phyloP scores from a whole-genome alignment of 2,329 filamentous ascomycete genomes.

The Ophiostoma sp. region DNA sequence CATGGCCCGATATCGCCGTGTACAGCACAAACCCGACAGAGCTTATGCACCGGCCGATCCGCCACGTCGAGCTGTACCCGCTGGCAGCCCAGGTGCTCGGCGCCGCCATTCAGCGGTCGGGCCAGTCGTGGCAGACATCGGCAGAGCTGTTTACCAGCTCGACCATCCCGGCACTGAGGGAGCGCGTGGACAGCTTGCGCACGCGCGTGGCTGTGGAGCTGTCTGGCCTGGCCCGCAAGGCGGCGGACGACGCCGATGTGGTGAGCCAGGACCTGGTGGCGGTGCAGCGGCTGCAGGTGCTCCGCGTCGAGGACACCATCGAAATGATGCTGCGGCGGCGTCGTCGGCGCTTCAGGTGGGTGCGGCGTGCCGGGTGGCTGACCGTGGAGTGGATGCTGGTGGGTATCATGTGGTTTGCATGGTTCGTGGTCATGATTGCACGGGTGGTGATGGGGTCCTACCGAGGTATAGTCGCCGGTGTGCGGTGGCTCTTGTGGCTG shows the following conservation, averaged over 20 bases:
- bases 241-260: slow-evolving; percentile 73
- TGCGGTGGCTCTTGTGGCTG: slow-evolving; percentile 83
- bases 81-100: slow-evolving; percentile 49
- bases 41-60: slow-evolving; percentile 33
- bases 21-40: slow-evolving; percentile 37
- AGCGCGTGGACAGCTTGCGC: slow-evolving; percentile 44
- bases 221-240: slow-evolving; percentile 56
- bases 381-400: slow-evolving; percentile 82
- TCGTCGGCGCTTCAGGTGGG: slow-evolving; percentile 63
- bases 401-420: slow-evolving; percentile 89
- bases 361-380: slow-evolving; percentile 71
- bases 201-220: slow-evolving; percentile 48
- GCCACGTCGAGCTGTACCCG: slow-evolving; percentile 45
- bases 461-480: slow-evolving; percentile 48
- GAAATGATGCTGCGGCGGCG: slow-evolving; percentile 68
- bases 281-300: slow-evolving; percentile 71
- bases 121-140: slow-evolving; percentile 52
- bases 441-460: slow-evolving; percentile 53
- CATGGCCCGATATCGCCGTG: slow-evolving; percentile 42
- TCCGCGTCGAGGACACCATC: slow-evolving; percentile 72
- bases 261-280: slow-evolving; percentile 70
- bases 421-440: slow-evolving; percentile 77
- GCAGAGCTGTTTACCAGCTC: slow-evolving; percentile 55
- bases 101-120: slow-evolving; percentile 42
- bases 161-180: slow-evolving; percentile 50